These are phyloP conservation scores for Magnolia kwangsiensis DNA, from an alignment of 164 flowering plant species.

Conservation along the genomic window DNA sequence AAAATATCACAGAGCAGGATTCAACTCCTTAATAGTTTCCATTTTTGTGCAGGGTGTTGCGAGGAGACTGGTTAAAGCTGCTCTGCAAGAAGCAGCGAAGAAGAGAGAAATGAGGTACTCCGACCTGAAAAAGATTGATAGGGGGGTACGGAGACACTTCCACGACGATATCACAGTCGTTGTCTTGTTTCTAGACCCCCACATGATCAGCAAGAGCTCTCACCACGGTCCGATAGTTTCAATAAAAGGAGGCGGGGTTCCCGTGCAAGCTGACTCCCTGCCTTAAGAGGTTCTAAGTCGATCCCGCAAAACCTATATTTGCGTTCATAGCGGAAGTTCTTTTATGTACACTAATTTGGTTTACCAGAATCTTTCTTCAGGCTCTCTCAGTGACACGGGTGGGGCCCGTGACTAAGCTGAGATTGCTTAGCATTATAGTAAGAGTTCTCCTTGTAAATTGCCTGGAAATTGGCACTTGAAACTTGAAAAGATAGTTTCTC, in stretches of 20 bases:
- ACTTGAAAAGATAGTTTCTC: background rate
- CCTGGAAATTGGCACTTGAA: conserved; percentile 8
- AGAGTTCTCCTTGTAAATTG: conserved; percentile 12
- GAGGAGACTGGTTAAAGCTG: conserved; percentile 65
- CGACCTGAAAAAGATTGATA: conserved; percentile 78
- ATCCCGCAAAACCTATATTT: background rate
- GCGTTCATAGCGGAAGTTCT: background rate
- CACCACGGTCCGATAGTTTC: conserved; percentile 43
- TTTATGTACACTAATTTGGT: conserved; percentile 12
- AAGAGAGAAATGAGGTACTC: conserved; percentile 88
- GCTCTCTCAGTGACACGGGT: conserved; percentile 8
- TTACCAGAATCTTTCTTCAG: background rate
- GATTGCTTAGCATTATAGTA: conserved; percentile 6
- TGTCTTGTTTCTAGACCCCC: conserved; percentile 65
- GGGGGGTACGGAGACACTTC: conserved; percentile 86
- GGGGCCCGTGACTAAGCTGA: conserved; percentile 9
- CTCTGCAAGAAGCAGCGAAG: conserved; percentile 77
- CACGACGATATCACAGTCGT: conserved; percentile 89
- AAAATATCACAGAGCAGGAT: background rate
- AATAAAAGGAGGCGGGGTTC: conserved; percentile 41
- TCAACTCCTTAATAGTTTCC: background rate
- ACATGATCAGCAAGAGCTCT: conserved; percentile 42
- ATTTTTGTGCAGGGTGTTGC: conserved; percentile 68
- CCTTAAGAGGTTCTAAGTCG: conserved; percentile 13
- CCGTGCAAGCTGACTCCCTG: conserved; percentile 18